Evolutionary conservation across 2,329 filamentous ascomycete genomes (phyloP).

Genomic region (Chrysosporium keratinophilum): DNA sequence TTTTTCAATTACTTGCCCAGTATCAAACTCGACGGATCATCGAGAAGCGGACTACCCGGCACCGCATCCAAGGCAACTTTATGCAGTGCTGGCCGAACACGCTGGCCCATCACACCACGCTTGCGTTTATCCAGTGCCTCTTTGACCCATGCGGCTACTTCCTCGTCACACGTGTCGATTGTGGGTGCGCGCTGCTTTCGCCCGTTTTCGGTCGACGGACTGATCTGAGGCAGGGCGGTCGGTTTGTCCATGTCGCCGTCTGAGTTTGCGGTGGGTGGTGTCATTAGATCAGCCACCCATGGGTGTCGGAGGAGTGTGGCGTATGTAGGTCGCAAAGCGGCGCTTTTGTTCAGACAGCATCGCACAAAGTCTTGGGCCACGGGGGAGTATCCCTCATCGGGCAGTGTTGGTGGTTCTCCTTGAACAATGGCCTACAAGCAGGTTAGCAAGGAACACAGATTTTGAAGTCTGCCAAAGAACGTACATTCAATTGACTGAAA

Average conservation of each 20-base stretch:
- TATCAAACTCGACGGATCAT: constrained; percentile 17
- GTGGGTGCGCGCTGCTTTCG: background rate
- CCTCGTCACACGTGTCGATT: constrained; percentile 54
- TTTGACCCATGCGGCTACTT: constrained; percentile 79
- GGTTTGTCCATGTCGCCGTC: constrained; percentile 47
- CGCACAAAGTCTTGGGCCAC: constrained; percentile 76
- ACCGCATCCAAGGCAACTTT: constrained; percentile 72
- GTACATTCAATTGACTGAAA: constrained; percentile 90
- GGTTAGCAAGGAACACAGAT: background rate
- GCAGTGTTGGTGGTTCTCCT: constrained; percentile 84
- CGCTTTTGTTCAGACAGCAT: constrained; percentile 84
- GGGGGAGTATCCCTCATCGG: constrained; percentile 65
- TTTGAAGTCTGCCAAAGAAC: constrained; percentile 32
- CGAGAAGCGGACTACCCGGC: constrained; percentile 30
- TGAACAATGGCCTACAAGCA: constrained; percentile 81
- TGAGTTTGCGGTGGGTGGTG: constrained; percentile 60
- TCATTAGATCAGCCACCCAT: constrained; percentile 68
- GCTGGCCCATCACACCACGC: constrained; percentile 46
- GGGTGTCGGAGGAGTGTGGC: constrained; percentile 78
- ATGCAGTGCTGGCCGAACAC: constrained; percentile 70
- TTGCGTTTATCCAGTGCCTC: constrained; percentile 57
- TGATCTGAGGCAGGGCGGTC: constrained; percentile 25
- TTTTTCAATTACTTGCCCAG: background rate
- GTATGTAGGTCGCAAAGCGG: constrained; percentile 87
- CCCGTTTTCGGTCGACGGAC: constrained; percentile 29